Evolutionary conservation across 495 filamentous ascomycete species (phyloP), one percentile per base, ranked within the genome.

Genomic region (Aspergillus incahuasiensis): DNA sequence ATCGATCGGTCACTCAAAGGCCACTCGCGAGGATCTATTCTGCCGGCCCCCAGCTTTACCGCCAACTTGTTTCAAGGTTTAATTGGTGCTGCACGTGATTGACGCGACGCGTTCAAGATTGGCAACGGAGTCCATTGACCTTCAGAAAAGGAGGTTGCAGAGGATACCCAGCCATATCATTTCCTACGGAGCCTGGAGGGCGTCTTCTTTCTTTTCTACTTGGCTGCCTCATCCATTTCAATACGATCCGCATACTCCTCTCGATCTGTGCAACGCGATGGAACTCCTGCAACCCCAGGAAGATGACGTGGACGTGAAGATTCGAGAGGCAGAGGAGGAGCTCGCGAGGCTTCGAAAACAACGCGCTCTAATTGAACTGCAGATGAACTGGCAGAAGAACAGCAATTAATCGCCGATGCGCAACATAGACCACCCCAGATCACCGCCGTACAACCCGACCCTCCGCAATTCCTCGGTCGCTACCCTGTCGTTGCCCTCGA

Each of bases 301-400:
- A 16, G 52, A 56, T 7, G 43, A 35, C 4, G 25, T 56, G 25
- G 25, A 28, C 11, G 11, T 34, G 30, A 38, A 52, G 22, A 51
- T 57, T 22, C 50, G 32, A 1, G n/a, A 25, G 4, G n/a, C 52
- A 3, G 35, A 40, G 30, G 35, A 40, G 30, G 56, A 51, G 12
- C 35, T 58, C n/a, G 32, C 28, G 28, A 40, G 18, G 3, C 6
- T 58, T 18, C 30, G 47, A n/a, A 53, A 55, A n/a, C 35, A 55
- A 24, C 59, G 58, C 9, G 48, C 35, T 11, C 25, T 49, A n/a
- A 40, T 62, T 6, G 24, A 57, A 15, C 48, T 58, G 20, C 47
- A 32, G n/a, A 43, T 35, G 18, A 52, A 16, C 41, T 58, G 6
- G 52, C 55, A 0, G 39, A 53, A 0, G 55, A 58, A 32, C n/a